A percentile compares a stretch with the other conserved stretches of the same genome.
Conservation (phyloP, 2,329 filamentous ascomycete species). For the Colletotrichum caudatum region DNA sequence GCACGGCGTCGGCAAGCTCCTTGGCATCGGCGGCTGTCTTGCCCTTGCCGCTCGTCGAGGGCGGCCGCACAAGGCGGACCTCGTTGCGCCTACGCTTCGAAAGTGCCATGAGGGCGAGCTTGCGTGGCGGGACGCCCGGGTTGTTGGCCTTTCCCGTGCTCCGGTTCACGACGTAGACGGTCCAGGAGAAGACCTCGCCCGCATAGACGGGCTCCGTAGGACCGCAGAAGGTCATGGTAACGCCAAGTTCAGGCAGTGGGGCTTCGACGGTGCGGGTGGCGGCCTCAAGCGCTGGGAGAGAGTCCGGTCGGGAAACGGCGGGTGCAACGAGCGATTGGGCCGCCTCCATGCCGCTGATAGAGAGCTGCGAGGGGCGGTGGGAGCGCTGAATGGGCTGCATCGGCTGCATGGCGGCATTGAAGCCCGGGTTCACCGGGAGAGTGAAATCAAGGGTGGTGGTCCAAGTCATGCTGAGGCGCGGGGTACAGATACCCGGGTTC, state of each 20-base stretch:
- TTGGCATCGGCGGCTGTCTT: constrained; percentile 44
- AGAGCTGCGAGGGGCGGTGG: constrained; percentile 73
- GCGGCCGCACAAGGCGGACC: constrained; percentile 63
- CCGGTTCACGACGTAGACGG: constrained; percentile 81
- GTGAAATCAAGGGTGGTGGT: constrained; percentile 77
- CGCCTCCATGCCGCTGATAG: constrained; percentile 67
- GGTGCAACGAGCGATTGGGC: constrained; percentile 69
- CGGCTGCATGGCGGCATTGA: constrained; percentile 66
- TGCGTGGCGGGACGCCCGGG: constrained; percentile 63
- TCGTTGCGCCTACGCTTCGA: constrained; percentile 73
- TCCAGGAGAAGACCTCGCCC: constrained; percentile 78
- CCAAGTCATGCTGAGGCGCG: constrained; percentile 75
- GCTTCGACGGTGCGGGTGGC: constrained; percentile 60
- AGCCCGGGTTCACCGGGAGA: constrained; percentile 72
- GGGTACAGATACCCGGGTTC: constrained; percentile 67
- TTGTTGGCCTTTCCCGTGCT: constrained; percentile 56
- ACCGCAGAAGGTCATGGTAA: constrained; percentile 80
- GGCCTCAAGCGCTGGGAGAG: constrained; percentile 70
- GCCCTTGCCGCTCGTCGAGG: constrained; percentile 62
- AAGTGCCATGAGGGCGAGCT: constrained; percentile 77
- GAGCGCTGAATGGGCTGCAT: constrained; percentile 70
- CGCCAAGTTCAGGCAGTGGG: constrained; percentile 71
- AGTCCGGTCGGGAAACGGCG: constrained; percentile 68
- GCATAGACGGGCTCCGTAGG: constrained; percentile 68
- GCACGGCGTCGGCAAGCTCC: constrained; percentile 71